Conservation (phyloP, 495 filamentous ascomycete species). For the Daldinia caldariorum region DNA sequence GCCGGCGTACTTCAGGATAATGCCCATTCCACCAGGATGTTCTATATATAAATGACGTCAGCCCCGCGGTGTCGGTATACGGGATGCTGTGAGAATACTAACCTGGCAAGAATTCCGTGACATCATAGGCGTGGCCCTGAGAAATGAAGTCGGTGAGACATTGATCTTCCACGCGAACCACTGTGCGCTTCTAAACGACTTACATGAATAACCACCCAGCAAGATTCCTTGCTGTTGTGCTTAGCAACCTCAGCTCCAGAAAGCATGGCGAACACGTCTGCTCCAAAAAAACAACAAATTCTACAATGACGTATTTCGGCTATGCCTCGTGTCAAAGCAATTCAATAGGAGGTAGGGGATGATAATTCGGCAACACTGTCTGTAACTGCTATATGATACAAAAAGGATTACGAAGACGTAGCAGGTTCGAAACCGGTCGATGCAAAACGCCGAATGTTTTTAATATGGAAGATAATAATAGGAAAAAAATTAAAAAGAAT, state of each 20-base stretch:
- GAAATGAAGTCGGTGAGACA: constrained; percentile 18
- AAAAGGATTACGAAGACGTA: neutral
- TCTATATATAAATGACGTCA: constrained; percentile 56
- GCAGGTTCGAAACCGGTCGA: neutral
- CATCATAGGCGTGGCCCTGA: constrained; percentile 74
- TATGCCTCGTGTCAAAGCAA: neutral
- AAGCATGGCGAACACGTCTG: constrained; percentile 49
- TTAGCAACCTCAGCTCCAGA: constrained; percentile 71
- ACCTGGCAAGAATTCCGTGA: constrained; percentile 75
- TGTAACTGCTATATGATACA: neutral
- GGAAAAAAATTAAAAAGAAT: constrained; percentile 9
- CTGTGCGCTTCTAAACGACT: constrained; percentile 14
- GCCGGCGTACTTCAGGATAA: constrained; percentile 86
- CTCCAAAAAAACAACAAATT: neutral
- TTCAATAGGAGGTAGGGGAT: neutral
- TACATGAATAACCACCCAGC: constrained; percentile 83
- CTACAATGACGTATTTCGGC: constrained; percentile 19
- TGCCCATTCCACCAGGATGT: constrained; percentile 80
- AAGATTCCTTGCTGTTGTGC: constrained; percentile 74
- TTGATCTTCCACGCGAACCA: neutral
- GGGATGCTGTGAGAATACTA: constrained; percentile 20
- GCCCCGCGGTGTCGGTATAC: neutral
- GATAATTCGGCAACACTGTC: no score
- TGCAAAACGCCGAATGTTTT: constrained; percentile 10
- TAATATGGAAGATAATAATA: neutral